Conservation (phyloP, 352 stramenopile genomes). For the Globisporangium recalcitrans region DNA sequence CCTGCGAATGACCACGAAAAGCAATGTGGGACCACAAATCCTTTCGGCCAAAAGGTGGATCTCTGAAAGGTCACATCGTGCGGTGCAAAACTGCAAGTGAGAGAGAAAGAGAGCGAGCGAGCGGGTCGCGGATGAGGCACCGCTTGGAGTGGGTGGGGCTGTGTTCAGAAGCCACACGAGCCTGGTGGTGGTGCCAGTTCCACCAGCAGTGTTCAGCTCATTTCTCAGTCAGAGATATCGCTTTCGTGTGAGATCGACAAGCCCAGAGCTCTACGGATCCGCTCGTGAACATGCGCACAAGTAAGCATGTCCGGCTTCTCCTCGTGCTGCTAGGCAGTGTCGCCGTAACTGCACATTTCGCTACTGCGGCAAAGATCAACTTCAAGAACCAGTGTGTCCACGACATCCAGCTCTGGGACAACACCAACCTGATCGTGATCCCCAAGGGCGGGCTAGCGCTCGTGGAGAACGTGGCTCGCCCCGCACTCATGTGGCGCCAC, state of each 20-base stretch:
- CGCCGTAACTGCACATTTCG: neutral
- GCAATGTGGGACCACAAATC: neutral
- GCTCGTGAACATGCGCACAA: neutral
- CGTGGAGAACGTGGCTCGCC: constrained; percentile 10
- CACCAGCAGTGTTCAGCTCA: neutral
- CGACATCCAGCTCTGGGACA: constrained; percentile 29
- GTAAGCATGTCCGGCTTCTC: neutral
- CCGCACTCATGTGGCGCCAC: constrained; percentile 28
- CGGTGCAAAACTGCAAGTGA: neutral
- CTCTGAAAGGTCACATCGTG: constrained; percentile 1
- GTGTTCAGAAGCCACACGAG: neutral
- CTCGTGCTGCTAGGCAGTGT: neutral
- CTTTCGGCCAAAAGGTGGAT: neutral
- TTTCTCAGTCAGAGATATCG: neutral
- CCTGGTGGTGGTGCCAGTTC: neutral
- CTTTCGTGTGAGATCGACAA: neutral
- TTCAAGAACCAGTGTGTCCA: constrained; percentile 29
- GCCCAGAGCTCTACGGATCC: neutral
- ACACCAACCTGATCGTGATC: constrained; percentile 20
- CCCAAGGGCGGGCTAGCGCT: constrained; percentile 7
- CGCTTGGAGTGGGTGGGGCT: neutral
- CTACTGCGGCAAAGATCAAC: constrained; percentile 18
- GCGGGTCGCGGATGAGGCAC: neutral
- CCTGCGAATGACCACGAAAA: neutral
- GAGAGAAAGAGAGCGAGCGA: no score